Evolutionary conservation across 2,329 filamentous ascomycete species (phyloP).

Genomic region (Aspergillus sp.): DNA sequence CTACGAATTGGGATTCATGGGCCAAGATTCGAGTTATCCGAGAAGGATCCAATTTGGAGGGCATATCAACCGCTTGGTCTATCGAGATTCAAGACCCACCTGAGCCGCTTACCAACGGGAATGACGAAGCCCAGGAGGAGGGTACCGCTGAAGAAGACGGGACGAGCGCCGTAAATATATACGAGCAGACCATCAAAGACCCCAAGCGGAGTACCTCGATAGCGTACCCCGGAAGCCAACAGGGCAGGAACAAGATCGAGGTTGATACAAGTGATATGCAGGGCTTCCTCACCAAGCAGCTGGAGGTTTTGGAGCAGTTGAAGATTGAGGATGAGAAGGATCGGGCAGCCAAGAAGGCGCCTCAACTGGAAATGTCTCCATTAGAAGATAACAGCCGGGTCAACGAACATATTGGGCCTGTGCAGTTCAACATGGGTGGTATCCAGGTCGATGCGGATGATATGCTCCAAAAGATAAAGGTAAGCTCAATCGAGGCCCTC

Average conservation of each 20-base stretch:
- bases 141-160: slow-evolving; percentile 23
- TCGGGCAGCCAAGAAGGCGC: slow-evolving; percentile 31
- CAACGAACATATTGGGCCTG: slow-evolving; percentile 84
- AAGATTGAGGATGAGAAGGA: slow-evolving; percentile 56
- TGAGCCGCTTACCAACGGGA: slow-evolving; percentile 27
- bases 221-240: slow-evolving; percentile 49
- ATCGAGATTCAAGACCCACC: slow-evolving; percentile 68
- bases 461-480: slow-evolving; percentile 83
- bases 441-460: slow-evolving; percentile 95
- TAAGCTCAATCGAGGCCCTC: slow-evolving; percentile 36
- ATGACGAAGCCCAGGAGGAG: slow-evolving; percentile 26
- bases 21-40: slow-evolving; percentile 91
- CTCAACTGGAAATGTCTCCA: slow-evolving; percentile 37
- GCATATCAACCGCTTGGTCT: slow-evolving; percentile 80
- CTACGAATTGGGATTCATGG: slow-evolving; percentile 98
- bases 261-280: slow-evolving; percentile 73
- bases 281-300: slow-evolving; percentile 71
- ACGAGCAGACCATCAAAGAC: slow-evolving; percentile 77
- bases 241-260: slow-evolving; percentile 50
- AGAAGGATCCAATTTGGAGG: slow-evolving; percentile 90
- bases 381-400: slow-evolving; percentile 45
- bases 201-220: slow-evolving; percentile 64
- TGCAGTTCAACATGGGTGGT: slow-evolving; percentile 97
- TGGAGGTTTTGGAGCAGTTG: slow-evolving; percentile 70
- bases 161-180: slow-evolving; percentile 67